Conservation (phyloP, 192 early-diverging fungal species). For the Coemansia sp. region DNA sequence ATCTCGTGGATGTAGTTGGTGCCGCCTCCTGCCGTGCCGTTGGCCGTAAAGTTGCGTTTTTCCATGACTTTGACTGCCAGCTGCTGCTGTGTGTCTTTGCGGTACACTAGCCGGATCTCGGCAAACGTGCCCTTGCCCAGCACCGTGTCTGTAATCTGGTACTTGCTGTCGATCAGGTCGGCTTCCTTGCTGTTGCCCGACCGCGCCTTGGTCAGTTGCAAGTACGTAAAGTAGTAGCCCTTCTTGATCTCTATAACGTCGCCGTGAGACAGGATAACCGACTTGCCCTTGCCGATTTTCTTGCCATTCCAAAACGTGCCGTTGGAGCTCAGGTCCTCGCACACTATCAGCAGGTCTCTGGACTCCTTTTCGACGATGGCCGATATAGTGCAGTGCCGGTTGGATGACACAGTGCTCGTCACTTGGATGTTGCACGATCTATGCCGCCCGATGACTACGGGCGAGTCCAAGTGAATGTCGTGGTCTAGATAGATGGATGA, state of each 20-base stretch:
- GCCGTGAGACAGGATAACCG: constrained; percentile 62
- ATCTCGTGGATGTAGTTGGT: constrained; percentile 78
- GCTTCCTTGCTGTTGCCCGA: constrained; percentile 6
- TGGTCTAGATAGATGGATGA: constrained; percentile 33
- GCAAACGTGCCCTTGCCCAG: constrained; percentile 74
- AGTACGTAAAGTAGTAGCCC: constrained; percentile 55
- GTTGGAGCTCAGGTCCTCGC: constrained; percentile 64
- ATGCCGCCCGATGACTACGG: constrained; percentile 55
- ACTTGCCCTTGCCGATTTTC: constrained; percentile 58
- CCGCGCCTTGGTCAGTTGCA: constrained; percentile 18
- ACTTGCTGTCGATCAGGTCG: constrained; percentile 34
- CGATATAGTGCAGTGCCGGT: constrained; percentile 54
- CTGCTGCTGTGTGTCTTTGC: constrained; percentile 65
- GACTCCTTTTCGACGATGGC: constrained; percentile 43
- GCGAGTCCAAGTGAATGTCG: constrained; percentile 44
- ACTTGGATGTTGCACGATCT: constrained; percentile 54
- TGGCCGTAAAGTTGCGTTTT: constrained; percentile 62
- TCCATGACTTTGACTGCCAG: constrained; percentile 91
- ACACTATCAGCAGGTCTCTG: constrained; percentile 32
- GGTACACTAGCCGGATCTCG: constrained; percentile 70
- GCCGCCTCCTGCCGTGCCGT: constrained; percentile 74
- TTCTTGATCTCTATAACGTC: constrained; percentile 62
- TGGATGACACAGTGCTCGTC: constrained; percentile 54
- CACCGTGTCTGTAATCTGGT: constrained; percentile 51
- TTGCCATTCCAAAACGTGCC: constrained; percentile 63